phyloP scores from a whole-genome alignment of 108 stramenopile species.

The Pseudonitzschia multistriata region DNA sequence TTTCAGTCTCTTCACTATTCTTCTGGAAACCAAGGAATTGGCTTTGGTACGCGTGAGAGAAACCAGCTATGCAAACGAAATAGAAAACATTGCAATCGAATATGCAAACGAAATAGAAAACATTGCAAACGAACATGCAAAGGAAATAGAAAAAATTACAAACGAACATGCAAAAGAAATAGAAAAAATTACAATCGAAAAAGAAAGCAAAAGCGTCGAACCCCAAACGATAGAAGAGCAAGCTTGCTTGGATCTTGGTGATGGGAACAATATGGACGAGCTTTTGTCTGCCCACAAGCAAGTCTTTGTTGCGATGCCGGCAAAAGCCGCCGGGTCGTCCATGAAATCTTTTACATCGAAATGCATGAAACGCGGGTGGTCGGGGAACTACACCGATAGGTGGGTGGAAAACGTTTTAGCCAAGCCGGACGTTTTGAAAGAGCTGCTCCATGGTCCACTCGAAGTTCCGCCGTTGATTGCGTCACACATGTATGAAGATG shows the following conservation, averaged over 20 bases:
- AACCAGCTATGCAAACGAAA: too few species aligned
- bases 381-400: not conserved
- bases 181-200: too few species aligned
- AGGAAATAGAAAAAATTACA: too few species aligned
- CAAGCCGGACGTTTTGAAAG: not conserved
- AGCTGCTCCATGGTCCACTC: not conserved
- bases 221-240: too few species aligned
- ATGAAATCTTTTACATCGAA: not conserved
- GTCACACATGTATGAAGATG: not conserved
- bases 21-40: too few species aligned
- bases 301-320: not conserved
- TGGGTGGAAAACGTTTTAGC: not conserved
- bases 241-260: not conserved
- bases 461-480: not conserved
- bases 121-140: too few species aligned
- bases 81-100: too few species aligned
- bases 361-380: not conserved
- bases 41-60: too few species aligned
- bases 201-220: too few species aligned
- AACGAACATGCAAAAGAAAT: too few species aligned
- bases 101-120: too few species aligned
- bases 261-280: not conserved
- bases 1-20: too few species aligned
- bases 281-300: not conserved
- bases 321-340: not conserved